Evolutionary conservation across 2,329 filamentous ascomycete species (phyloP), one percentile per base, ranked within the genome.

Genomic region (Colletotrichum gigasporum): DNA sequence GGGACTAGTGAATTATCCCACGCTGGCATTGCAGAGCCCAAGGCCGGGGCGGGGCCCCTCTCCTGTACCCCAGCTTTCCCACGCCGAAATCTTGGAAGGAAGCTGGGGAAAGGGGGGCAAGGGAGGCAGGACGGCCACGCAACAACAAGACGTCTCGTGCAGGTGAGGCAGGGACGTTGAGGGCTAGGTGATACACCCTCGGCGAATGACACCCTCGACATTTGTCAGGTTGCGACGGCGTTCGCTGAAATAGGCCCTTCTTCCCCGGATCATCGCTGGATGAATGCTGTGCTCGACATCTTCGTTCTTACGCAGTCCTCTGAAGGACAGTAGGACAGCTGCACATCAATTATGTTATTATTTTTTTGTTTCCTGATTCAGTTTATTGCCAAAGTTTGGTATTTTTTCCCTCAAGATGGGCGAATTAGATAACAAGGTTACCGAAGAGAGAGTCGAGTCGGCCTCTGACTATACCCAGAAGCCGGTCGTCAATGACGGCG

Each of bases 11-110:
- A n/a, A n/a, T n/a, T n/a, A n/a, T n/a, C n/a, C n/a, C n/a, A n/a
- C n/a, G n/a, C n/a, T n/a, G n/a, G n/a, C n/a, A n/a, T n/a, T n/a
- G n/a, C 8, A 26, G 24, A 14, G n/a, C 30, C 57, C 50, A 39
- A 55, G 44, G 22, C 30, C 57, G 57, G 50, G 57, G 57, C 57
- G 57, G 50, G 57, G 57, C 57, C 57, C 57, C 50, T 41, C 51
- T 26, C 18, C 30, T 22, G 34, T 34, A 45, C 52, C 52, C 57
- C 32, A 55, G 51, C 22, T 22, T 41, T 45, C 45, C 55, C 50
- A 60, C n/a, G 24, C 18, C 14, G 18, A 55, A n/a, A 47, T 61
- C 39, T 39, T 26, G 32, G 18, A 34, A 44, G 26, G 39, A 18
- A 32, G 28, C 30, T 26, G 57, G 57, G 32, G 18, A 4, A n/a